Conservation (phyloP, 331 rosid species). For the Acacia pycnantha region DNA sequence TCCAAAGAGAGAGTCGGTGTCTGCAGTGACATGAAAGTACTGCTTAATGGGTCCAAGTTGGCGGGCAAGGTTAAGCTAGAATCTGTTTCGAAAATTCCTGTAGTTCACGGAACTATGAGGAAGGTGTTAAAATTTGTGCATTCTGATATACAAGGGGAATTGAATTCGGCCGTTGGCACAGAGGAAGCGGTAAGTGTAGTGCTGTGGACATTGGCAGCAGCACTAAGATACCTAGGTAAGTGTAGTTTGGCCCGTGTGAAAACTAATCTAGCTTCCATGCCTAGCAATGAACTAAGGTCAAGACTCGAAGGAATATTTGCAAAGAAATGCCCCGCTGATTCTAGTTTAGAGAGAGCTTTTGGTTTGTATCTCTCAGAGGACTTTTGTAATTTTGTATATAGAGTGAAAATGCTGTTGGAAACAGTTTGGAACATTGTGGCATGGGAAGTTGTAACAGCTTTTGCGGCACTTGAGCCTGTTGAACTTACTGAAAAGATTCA, state of each 20-base stretch:
- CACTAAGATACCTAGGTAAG: slow-evolving; percentile 53
- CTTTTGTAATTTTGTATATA: no score
- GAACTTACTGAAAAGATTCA: no score
- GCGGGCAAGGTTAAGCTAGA: slow-evolving; percentile 58
- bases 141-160: slow-evolving; percentile 55
- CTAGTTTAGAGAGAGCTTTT: slow-evolving; percentile 44
- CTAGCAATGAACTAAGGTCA: slow-evolving; percentile 24
- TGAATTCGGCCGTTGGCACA: slow-evolving; percentile 56
- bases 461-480: no score
- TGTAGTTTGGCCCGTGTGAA: slow-evolving; percentile 52
- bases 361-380: no score
- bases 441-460: no score
- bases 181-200: slow-evolving; percentile 44
- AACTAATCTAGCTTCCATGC: slow-evolving; percentile 38
- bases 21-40: slow-evolving; percentile 66
- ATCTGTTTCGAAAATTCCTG: slow-evolving; percentile 45
- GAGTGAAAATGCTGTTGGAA: no score
- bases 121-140: slow-evolving; percentile 61
- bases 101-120: slow-evolving; percentile 64
- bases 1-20: slow-evolving; percentile 78
- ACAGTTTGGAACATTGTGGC: no score
- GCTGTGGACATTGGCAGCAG: slow-evolving; percentile 50
- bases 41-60: slow-evolving; percentile 78
- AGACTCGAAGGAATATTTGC: slow-evolving; percentile 46
- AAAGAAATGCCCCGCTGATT: slow-evolving; percentile 48